Evolutionary conservation across 1,139 yeast species (phyloP).

Genomic region (Wickerhamomyces sp.): DNA sequence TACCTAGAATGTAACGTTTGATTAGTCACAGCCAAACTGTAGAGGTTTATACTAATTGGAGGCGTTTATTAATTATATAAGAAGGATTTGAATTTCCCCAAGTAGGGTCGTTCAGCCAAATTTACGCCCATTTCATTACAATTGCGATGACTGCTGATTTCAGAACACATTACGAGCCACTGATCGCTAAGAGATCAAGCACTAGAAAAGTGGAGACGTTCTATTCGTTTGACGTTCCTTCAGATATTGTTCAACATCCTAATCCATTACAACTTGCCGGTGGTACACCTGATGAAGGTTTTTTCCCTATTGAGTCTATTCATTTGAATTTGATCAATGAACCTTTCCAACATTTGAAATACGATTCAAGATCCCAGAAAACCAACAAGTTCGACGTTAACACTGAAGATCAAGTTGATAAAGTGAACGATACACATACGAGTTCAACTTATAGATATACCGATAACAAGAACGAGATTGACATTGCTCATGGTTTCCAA

Average conservation of each 20-base stretch:
- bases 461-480: slow-evolving; percentile 26
- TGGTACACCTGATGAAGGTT: slow-evolving; percentile 55
- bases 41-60: too few relatives aligned
- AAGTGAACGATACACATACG: slow-evolving; percentile 13
- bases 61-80: too few relatives aligned
- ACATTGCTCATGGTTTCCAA: slow-evolving; percentile 46
- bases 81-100: too few relatives aligned
- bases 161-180: slow-evolving; percentile 10
- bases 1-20: too few relatives aligned
- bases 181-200: slow-evolving; percentile 17
- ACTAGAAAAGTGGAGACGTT: slow-evolving; percentile 16
- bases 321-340: slow-evolving; percentile 40
- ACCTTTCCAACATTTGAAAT: slow-evolving; percentile 29
- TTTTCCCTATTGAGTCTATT: slow-evolving; percentile 52
- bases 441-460: slow-evolving; percentile 19
- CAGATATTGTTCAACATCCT: slow-evolving; percentile 38
- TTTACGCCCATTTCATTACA: background rate
- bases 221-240: slow-evolving; percentile 30
- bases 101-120: too few relatives aligned
- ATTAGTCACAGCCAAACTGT: too few relatives aligned
- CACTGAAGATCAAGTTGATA: slow-evolving; percentile 15
- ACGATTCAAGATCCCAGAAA: slow-evolving; percentile 13
- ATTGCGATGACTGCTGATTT: slow-evolving; percentile 10
- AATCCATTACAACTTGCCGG: slow-evolving; percentile 44
- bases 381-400: slow-evolving; percentile 19